These are phyloP conservation scores for Fragosphaeria purpurea DNA, from an alignment of 2,329 filamentous ascomycete genomes.

Conservation along the genomic window DNA sequence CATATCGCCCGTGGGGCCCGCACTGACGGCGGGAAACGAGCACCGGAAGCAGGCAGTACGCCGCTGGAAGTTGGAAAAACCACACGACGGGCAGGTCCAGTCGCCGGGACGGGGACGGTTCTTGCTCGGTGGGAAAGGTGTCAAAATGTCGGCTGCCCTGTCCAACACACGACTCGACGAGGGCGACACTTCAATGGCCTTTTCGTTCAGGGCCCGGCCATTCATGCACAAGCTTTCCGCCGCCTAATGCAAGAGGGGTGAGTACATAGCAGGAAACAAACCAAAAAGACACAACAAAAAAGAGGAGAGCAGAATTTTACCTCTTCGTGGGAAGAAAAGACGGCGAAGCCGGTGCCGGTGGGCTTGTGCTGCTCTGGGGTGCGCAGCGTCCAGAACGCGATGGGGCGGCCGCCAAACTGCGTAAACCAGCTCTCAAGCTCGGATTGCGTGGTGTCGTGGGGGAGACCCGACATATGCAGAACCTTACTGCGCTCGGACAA, in stretches of 20 bases:
- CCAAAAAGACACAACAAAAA: neutral
- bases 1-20: conserved; percentile 58
- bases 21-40: conserved; percentile 91
- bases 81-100: conserved; percentile 97
- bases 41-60: conserved; percentile 98
- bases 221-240: conserved; percentile 99
- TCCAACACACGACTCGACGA: conserved; percentile 96
- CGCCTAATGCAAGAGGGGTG: conserved; percentile 45
- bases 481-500: conserved; percentile 95
- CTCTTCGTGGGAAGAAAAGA: conserved; percentile 98
- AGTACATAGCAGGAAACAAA: too few relatives aligned
- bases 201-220: conserved; percentile 92
- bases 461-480: conserved; percentile 91
- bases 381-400: conserved; percentile 96
- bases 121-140: conserved; percentile 96
- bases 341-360: conserved; percentile 95
- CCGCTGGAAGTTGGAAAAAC: conserved; percentile 98
- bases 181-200: conserved; percentile 96
- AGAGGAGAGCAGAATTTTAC: conserved; percentile 35
- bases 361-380: conserved; percentile 99
- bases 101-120: conserved; percentile 94
- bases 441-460: conserved; percentile 96
- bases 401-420: conserved; percentile 92
- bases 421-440: conserved; percentile 99
- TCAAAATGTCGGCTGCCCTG: conserved; percentile 88